These are phyloP conservation scores for Limnanthes douglasii DNA, from an alignment of 345 rosid genomes.

Conservation along the genomic window DNA sequence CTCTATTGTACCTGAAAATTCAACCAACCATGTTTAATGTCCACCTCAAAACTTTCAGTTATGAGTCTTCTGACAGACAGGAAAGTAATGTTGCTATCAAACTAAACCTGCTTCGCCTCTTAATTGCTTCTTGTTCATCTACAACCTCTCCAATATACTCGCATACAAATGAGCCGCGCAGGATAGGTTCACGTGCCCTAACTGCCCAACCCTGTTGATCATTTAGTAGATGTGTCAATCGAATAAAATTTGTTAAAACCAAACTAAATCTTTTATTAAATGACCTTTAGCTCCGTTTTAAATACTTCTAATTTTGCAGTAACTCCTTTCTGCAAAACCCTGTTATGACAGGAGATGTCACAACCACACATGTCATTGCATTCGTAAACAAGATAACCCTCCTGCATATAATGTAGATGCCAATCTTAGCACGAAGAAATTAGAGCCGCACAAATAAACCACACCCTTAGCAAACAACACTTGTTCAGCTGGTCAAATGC, in stretches of 20 bases:
- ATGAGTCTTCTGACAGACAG: not conserved
- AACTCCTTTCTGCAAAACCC: constrained; percentile 87
- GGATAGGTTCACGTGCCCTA: constrained; percentile 76
- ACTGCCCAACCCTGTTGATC: constrained; percentile 89
- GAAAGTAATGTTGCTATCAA: not conserved
- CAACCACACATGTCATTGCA: constrained; percentile 78
- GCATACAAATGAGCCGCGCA: constrained; percentile 77
- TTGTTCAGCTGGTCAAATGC: constrained; percentile 3
- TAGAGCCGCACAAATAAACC: not conserved
- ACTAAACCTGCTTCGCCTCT: constrained; percentile 48
- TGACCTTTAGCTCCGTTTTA: constrained; percentile 65
- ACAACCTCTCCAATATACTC: constrained; percentile 83
- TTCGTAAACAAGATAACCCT: constrained; percentile 96
- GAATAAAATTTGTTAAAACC: constrained; percentile 1
- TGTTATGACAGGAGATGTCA: constrained; percentile 58
- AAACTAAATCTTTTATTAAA: not conserved
- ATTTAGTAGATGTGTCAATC: not conserved
- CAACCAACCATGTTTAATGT: constrained; percentile 1
- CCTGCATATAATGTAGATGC: constrained; percentile 33
- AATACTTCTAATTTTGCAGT: constrained; percentile 64
- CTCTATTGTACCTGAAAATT: constrained; percentile 38
- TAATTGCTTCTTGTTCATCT: constrained; percentile 48
- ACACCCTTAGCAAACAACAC: not conserved
- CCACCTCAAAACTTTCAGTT: not conserved
- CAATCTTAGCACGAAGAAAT: not conserved